These are phyloP conservation scores for Boletales sp. DNA, from an alignment of 768 basidiomycete species.

Conservation along the genomic window DNA sequence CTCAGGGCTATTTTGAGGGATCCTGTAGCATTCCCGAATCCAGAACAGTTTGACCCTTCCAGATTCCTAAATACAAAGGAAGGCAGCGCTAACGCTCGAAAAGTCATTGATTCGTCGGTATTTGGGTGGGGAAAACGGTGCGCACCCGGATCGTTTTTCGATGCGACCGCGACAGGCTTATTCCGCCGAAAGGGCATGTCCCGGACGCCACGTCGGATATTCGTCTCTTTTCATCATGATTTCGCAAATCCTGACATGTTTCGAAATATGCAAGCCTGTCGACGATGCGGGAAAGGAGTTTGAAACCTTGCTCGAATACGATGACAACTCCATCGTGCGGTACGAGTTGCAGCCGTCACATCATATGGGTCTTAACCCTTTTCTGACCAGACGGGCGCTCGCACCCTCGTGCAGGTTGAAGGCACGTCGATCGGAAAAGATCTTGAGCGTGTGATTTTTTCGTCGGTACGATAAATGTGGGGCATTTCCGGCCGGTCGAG, in stretches of 20 bases:
- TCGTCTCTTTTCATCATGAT: not conserved
- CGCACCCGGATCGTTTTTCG: not conserved
- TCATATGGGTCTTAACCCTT: not conserved
- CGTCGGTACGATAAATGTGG: too few species aligned
- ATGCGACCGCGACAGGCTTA: not conserved
- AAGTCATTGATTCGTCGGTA: not conserved
- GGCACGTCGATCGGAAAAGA: not conserved
- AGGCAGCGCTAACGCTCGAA: not conserved
- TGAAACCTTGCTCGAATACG: not conserved
- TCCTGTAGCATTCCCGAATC: not conserved
- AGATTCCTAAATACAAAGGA: not conserved
- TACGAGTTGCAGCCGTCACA: not conserved
- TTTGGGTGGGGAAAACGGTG: not conserved
- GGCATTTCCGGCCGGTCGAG: too few species aligned
- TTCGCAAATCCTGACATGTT: not conserved
- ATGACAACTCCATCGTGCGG: not conserved
- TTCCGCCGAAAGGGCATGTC: not conserved
- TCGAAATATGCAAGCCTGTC: constrained; percentile 1
- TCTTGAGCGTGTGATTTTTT: not conserved
- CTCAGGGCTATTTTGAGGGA: not conserved
- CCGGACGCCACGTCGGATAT: not conserved
- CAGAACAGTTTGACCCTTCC: not conserved
- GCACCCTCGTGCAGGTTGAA: not conserved
- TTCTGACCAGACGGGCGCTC: not conserved
- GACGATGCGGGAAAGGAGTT: not conserved